Percentiles rank a stretch among this genome's conserved stretches.
These are phyloP conservation scores for Clarireedia hainanense DNA, from an alignment of 2,329 filamentous ascomycete genomes.

Conservation along the genomic window DNA sequence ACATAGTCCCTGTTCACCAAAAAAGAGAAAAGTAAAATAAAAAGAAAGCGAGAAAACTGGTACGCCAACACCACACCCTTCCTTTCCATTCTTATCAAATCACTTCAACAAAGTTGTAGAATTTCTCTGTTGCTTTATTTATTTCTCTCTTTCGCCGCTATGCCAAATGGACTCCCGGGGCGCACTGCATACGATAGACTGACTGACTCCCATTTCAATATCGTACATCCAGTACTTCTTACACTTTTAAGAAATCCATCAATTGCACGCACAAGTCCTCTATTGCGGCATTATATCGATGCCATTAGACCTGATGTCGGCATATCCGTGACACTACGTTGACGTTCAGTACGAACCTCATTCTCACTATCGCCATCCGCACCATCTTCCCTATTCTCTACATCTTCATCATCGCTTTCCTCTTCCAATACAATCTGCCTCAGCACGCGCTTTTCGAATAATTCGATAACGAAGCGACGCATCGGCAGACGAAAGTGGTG, in stretches of 20 bases:
- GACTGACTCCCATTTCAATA: no score
- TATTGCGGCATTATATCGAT: neutral
- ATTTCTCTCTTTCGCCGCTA: no score
- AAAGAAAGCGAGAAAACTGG: no score
- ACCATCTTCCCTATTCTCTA: conserved; percentile 40
- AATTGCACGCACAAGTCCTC: neutral
- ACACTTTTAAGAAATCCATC: neutral
- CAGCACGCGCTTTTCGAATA: conserved; percentile 89
- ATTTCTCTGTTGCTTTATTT: no score
- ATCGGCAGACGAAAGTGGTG: conserved; percentile 85
- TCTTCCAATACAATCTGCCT: conserved; percentile 76
- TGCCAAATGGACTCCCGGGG: no score
- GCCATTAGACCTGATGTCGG: neutral
- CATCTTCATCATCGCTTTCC: conserved; percentile 28
- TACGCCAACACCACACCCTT: no score
- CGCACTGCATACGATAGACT: no score
- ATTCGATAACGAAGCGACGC: conserved; percentile 81
- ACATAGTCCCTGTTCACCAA: no score
- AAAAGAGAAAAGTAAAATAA: no score
- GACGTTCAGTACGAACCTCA: conserved; percentile 1
- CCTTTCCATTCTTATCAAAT: no score
- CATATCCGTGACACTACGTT: conserved; percentile 4
- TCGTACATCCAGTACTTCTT: neutral
- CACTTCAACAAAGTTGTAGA: no score
- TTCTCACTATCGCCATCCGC: conserved; percentile 16